Evolutionary conservation across 805 yeast genomes (phyloP).

Genomic region (Pichia thaimueangensis): DNA sequence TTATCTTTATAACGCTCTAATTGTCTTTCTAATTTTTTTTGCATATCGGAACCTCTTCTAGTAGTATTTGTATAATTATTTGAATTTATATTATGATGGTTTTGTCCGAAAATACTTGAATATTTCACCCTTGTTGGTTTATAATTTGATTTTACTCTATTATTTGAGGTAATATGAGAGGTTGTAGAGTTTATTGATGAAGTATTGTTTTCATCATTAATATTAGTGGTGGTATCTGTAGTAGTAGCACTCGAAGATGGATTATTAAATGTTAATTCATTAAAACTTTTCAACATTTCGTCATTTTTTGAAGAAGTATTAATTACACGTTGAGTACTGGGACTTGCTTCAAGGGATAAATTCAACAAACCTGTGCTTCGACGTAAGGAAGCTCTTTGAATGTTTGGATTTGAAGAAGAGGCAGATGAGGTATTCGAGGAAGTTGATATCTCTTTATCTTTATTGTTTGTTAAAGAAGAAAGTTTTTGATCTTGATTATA

Average conservation of each 20-base stretch:
- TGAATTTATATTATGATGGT: slow-evolving; percentile 1
- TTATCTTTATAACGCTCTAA: slow-evolving; percentile 10
- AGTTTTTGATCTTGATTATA: too few relatives aligned
- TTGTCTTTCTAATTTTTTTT: slow-evolving; percentile 9
- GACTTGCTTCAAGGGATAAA: slow-evolving; percentile 38
- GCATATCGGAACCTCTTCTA: slow-evolving; percentile 8
- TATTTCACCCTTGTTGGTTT: background rate
- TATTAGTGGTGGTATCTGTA: background rate
- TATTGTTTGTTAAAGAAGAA: background rate
- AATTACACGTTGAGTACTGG: slow-evolving; percentile 23
- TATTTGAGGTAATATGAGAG: too few relatives aligned
- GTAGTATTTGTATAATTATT: background rate
- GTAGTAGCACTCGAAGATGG: background rate
- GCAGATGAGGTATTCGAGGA: too few relatives aligned
- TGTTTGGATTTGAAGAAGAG: too few relatives aligned
- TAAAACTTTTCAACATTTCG: slow-evolving; percentile 31
- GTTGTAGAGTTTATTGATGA: too few relatives aligned
- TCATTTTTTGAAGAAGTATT: slow-evolving; percentile 18
- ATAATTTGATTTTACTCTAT: background rate
- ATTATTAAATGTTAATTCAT: slow-evolving; percentile 25
- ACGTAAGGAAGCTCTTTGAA: slow-evolving; percentile 34
- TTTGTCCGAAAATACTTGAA: background rate
- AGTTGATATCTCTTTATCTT: background rate
- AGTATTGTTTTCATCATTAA: too few relatives aligned
- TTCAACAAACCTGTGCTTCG: slow-evolving; percentile 50